Conservation (phyloP, 352 stramenopile genomes). For the Ophiocytium majus region DNA sequence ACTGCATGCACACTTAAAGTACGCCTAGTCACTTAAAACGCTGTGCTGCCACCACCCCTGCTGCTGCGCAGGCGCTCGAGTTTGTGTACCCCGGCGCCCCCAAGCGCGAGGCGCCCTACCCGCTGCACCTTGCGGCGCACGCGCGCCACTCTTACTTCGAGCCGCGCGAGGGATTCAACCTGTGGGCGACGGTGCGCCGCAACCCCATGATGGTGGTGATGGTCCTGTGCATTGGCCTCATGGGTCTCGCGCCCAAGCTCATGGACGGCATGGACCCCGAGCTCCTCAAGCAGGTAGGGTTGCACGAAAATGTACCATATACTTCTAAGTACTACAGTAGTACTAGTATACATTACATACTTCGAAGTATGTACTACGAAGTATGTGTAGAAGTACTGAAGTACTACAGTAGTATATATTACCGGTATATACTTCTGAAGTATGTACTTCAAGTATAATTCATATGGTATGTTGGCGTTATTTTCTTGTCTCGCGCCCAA, state of each 20-base stretch:
- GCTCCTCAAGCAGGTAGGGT: slow-evolving; percentile 52
- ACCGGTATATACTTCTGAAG: no score
- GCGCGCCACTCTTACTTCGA: slow-evolving; percentile 60
- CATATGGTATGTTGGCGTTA: no score
- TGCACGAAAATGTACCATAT: neutral
- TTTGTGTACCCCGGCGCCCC: slow-evolving; percentile 62
- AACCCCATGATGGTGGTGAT: slow-evolving; percentile 75
- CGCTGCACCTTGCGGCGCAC: slow-evolving; percentile 64
- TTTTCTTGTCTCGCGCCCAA: slow-evolving; percentile 69
- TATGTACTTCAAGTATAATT: no score
- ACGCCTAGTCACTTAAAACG: no score
- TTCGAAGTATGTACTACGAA: no score
- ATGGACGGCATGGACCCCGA: slow-evolving; percentile 69
- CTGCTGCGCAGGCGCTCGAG: neutral
- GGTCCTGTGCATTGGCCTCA: slow-evolving; percentile 63
- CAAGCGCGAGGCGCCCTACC: slow-evolving; percentile 62
- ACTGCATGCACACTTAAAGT: no score
- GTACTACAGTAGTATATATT: no score
- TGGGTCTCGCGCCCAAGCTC: slow-evolving; percentile 70
- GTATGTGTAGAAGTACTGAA: no score
- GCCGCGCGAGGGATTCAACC: slow-evolving; percentile 29
- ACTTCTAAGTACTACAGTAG: no score
- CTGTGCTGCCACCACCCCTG: no score
- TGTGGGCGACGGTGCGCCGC: slow-evolving; percentile 30
- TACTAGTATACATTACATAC: no score